Conservation (phyloP, 805 yeast genomes). For the Metschnikowia gruessii region DNA sequence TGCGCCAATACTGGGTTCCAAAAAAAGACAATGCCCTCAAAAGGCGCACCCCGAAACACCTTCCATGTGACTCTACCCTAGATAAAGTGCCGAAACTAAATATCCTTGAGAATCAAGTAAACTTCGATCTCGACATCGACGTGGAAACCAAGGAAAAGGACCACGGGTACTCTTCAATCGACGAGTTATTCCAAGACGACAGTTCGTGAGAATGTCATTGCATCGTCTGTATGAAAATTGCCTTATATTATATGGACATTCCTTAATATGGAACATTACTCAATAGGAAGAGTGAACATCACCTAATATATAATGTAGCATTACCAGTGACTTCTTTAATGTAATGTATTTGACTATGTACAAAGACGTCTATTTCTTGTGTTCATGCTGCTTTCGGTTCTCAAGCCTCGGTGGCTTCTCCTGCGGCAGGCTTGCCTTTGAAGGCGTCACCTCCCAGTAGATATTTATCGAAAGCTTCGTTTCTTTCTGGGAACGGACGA, state of each 20-base stretch:
- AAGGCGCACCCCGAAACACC: not conserved
- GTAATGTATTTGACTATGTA: slow-evolving; percentile 4
- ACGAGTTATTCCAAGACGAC: slow-evolving; percentile 20
- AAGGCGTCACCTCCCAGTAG: slow-evolving; percentile 50
- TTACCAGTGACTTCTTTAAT: not conserved
- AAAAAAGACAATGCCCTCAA: too few relatives aligned
- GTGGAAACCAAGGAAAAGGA: not conserved
- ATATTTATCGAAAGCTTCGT: slow-evolving; percentile 89
- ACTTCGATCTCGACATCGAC: not conserved
- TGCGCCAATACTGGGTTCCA: too few relatives aligned
- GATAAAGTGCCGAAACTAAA: slow-evolving; percentile 2
- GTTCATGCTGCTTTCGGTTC: not conserved
- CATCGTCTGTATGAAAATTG: too few relatives aligned
- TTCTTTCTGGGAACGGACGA: slow-evolving; percentile 73
- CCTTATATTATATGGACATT: too few relatives aligned
- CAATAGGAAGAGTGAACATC: too few relatives aligned
- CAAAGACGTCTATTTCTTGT: slow-evolving; percentile 3
- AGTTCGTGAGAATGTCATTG: not conserved
- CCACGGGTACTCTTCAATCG: slow-evolving; percentile 20
- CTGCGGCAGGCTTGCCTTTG: slow-evolving; percentile 29
- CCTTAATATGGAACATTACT: too few relatives aligned
- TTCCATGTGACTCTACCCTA: not conserved
- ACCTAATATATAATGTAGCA: not conserved
- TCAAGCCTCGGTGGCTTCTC: not conserved
- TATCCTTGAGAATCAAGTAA: not conserved